phyloP scores from a whole-genome alignment of 257 asterid genomes.

The Thymus mandschuricus region DNA sequence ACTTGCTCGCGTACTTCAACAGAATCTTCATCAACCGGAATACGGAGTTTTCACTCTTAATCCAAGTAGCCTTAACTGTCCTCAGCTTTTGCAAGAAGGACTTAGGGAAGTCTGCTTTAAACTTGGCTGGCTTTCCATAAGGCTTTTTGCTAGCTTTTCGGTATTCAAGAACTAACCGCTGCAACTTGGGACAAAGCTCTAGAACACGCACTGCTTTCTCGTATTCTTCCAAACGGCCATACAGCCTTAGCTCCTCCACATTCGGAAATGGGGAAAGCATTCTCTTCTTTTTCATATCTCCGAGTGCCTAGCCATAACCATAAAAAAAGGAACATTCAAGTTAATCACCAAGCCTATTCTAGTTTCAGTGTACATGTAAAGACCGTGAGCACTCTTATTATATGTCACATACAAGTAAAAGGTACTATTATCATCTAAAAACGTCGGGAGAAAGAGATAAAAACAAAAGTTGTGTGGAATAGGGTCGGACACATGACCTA shows the following conservation, averaged over 20 bases:
- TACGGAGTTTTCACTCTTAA: not conserved
- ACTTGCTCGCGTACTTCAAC: not conserved
- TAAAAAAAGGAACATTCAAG: too few species aligned
- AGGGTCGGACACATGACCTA: too few species aligned
- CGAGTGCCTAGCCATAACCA: too few species aligned
- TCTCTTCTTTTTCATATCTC: too few species aligned
- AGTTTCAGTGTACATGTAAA: too few species aligned
- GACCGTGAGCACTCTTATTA: too few species aligned
- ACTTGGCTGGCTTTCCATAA: not conserved
- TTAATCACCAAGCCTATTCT: too few species aligned
- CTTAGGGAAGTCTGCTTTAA: not conserved
- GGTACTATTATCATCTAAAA: too few species aligned
- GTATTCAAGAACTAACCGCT: not conserved
- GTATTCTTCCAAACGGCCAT: not conserved
- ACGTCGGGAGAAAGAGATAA: too few species aligned
- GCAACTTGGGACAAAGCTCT: not conserved
- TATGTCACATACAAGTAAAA: too few species aligned
- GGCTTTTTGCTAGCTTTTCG: not conserved
- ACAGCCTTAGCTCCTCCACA: not conserved
- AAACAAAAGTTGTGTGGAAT: too few species aligned
- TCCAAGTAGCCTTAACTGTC: not conserved
- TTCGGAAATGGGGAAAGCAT: not conserved
- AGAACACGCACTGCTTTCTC: not conserved
- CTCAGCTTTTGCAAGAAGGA: not conserved
- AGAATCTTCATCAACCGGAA: not conserved